These are phyloP conservation scores for Epicoccum nigrum DNA, from an alignment of 2,329 filamentous ascomycete species.

Conservation along the genomic window DNA sequence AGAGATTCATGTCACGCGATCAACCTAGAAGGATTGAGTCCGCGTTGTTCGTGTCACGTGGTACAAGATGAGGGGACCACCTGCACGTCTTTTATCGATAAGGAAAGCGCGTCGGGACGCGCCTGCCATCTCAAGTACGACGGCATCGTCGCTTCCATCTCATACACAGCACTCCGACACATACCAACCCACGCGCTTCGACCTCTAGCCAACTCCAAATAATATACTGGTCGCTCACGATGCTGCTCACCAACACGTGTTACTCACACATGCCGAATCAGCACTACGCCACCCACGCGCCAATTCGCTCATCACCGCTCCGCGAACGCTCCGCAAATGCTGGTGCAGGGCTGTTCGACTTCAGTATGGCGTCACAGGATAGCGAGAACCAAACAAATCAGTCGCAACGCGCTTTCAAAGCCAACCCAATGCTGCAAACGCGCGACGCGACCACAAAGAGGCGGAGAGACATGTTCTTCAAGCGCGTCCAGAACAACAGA, in stretches of 20 bases:
- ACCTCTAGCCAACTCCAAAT: neutral
- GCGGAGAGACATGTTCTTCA: constrained; percentile 71
- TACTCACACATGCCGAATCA: constrained; percentile 30
- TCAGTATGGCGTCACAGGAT: constrained; percentile 35
- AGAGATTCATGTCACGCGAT: too few species aligned
- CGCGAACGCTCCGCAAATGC: constrained; percentile 52
- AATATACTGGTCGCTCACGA: constrained; percentile 9
- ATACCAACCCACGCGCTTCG: neutral
- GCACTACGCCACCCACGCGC: constrained; percentile 36
- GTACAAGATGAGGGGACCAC: neutral
- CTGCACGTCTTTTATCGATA: constrained; percentile 10
- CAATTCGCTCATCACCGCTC: constrained; percentile 51
- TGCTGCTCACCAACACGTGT: constrained; percentile 40
- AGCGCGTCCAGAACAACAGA: constrained; percentile 56
- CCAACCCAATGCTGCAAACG: constrained; percentile 67
- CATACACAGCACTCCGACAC: neutral
- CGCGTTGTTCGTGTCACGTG: too few species aligned
- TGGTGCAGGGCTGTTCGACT: constrained; percentile 32
- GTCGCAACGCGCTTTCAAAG: constrained; percentile 56
- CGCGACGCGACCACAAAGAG: constrained; percentile 68
- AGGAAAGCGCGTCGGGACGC: constrained; percentile 16
- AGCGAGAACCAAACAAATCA: constrained; percentile 24
- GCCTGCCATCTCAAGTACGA: constrained; percentile 15
- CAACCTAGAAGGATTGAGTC: too few species aligned
- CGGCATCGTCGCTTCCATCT: constrained; percentile 7